Evolutionary conservation across 345 rosid species (phyloP), one percentile per base, ranked within the genome.

Genomic region (Sonneratia caseolaris): DNA sequence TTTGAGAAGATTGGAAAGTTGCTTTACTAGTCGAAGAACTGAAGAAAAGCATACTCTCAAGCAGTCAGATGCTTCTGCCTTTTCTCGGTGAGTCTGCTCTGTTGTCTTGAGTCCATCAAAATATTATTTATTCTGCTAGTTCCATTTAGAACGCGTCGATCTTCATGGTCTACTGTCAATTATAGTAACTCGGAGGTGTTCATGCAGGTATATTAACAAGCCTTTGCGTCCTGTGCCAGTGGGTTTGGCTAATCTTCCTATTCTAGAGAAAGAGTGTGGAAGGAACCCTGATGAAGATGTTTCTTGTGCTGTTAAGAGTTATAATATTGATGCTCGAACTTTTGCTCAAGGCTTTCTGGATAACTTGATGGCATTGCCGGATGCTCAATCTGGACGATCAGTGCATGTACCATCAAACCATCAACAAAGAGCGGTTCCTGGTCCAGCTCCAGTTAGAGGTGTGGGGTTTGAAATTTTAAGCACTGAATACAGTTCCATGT

Each of bases 51-150:
- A 80, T 18, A 76, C 77, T 36, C 86, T 94, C 37, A 81, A 82
- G 81, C 97, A 86, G 61, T 91, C 97, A 56, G 81, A 81, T 85
- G 87, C 92, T 81, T 94, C 97, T 0, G 97, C 98, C 75, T 94
- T 68, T 68, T 68, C 70, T 1, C 49, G 70, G 70, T 68, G 70
- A 68, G 70, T 14, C 24, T 5, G 21, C 42, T 10, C 18, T 51
- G 36, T 22, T 59, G 19, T 27, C 36, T 36, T 36, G 24, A 49
- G 24, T 24, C 19, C 5, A 4, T 22, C 32, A 27, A n/a, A 8
- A 37, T 9, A 15, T 24, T 11, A 19, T 16, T 42, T 27, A 42
- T 49, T 68, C 1, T 32, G 13, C 11, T 38, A n/a, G 24, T 40
- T 47, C 12, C 14, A 13, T 67, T 6, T 5, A 22, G 49, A 7